Base-by-base conservation (phyloP, 306 rosid species). In the Quercus suber region DNA sequence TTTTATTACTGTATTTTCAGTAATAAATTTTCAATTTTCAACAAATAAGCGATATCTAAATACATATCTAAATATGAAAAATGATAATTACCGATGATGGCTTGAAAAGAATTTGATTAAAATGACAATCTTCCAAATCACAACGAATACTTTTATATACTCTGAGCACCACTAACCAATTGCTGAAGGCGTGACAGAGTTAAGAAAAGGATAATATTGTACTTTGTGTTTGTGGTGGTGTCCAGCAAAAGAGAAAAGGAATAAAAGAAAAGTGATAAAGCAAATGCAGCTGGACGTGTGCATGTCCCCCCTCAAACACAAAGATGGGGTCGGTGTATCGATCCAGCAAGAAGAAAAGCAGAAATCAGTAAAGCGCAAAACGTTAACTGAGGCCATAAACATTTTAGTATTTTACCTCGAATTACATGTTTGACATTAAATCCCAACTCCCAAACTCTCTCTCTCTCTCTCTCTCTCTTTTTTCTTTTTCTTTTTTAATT, bases 221-320 rank as follows among this genome's bases (percentile, higher is more conserved):
- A 11, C 73, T 75, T 89, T 82, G 84, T 51, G 1, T 25, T 77
- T 61, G 81, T 68, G 53, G 80, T 59, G 89, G 85, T 8, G 80
- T 82, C 85, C 78, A 64, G 78, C 77, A 88, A 88, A 77, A 82
- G 63, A 71, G 3, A 69, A 76, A 68, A 53, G 67, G 63, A 4
- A 41, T 3, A 67, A 80, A 76, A 73, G 45, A 80, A 80, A 84
- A 82, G 88, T 0, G n/a, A 70, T 41, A 85, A 81, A 88, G 85
- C 84, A 77, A 13, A 27, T 64, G 58, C 82, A 27, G 41, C 65
- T 25, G 85, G 76, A 73, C 86, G 88, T 86, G 90, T 77, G 85
- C 80, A 74, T 82, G 90, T 88, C 73, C 82, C 84, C 86, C 82
- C 45, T 41, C 12, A 81, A 76, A 37, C 60, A 1, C 65, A 28